Conservation (phyloP, 495 filamentous ascomycete genomes). For the Tuber calosporum region DNA sequence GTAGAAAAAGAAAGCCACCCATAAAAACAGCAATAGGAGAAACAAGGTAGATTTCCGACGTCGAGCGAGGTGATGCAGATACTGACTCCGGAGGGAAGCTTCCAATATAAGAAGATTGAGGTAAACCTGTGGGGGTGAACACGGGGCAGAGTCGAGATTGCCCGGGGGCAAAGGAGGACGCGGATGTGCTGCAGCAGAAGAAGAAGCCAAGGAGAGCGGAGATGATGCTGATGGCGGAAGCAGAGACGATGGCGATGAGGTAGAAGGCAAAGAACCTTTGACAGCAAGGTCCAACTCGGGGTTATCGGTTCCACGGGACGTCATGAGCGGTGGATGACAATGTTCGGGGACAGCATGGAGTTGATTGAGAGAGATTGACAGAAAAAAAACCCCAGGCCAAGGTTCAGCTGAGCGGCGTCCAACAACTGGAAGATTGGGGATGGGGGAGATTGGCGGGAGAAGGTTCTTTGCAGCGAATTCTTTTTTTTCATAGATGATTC, state of each 20-base stretch:
- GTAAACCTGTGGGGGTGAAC: conserved; percentile 94
- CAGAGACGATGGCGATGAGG: conserved; percentile 36
- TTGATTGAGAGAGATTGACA: background rate
- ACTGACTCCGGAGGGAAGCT: conserved; percentile 85
- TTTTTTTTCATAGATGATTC: background rate
- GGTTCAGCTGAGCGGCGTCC: background rate
- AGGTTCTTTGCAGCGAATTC: background rate
- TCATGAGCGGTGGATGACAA: conserved; percentile 44
- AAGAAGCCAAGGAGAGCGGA: conserved; percentile 46
- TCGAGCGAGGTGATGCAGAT: conserved; percentile 77
- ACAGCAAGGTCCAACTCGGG: conserved; percentile 42
- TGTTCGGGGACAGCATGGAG: background rate
- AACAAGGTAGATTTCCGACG: conserved; percentile 95
- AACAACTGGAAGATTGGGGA: background rate
- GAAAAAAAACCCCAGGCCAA: background rate
- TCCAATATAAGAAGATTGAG: conserved; percentile 96
- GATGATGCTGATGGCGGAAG: conserved; percentile 39
- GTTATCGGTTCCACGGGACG: conserved; percentile 38
- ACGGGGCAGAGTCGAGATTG: conserved; percentile 76
- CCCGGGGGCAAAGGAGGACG: conserved; percentile 47
- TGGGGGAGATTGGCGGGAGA: background rate
- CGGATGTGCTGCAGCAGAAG: conserved; percentile 39
- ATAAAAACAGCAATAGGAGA: conserved; percentile 64
- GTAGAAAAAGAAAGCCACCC: conserved; percentile 78
- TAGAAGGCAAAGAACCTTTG: conserved; percentile 64